Percentiles rank a stretch among this genome's conserved stretches.
These are phyloP conservation scores for Cystobasidium tubakii DNA, from an alignment of 768 basidiomycete species.

Conservation along the genomic window DNA sequence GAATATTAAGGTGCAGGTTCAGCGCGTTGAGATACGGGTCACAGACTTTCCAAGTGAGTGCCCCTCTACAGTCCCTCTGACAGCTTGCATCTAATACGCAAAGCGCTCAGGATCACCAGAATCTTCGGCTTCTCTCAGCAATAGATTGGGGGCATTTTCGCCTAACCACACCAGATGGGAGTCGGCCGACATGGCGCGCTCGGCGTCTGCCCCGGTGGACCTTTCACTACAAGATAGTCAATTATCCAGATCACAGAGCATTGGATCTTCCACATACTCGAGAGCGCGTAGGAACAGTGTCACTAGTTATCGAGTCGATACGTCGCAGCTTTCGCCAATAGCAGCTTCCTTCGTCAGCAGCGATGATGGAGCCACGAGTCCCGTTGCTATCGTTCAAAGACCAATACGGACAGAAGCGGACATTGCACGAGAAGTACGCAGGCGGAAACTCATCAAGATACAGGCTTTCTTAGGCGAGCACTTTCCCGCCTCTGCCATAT, in stretches of 20 bases:
- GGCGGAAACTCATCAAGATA: conserved; percentile 26
- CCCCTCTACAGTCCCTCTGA: too few species aligned
- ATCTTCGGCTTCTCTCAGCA: too few species aligned
- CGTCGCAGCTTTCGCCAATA: background rate
- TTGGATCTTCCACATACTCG: background rate
- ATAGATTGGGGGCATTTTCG: background rate
- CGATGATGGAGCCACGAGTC: conserved; percentile 6
- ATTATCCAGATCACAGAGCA: background rate
- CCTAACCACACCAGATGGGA: background rate
- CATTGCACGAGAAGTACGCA: background rate
- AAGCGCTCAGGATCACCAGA: too few species aligned
- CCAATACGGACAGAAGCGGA: background rate
- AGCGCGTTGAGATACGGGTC: background rate
- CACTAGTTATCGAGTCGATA: background rate
- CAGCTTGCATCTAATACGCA: too few species aligned
- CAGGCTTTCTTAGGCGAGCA: conserved; percentile 31
- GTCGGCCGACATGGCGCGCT: background rate
- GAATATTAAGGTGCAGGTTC: background rate
- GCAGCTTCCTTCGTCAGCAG: background rate
- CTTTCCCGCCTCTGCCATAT: conserved; percentile 8
- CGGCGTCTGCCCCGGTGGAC: background rate
- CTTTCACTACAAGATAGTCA: background rate
- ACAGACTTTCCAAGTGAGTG: background rate
- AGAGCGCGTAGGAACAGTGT: background rate
- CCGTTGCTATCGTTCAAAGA: background rate